Evolutionary conservation across 1,284 basidiomycete genomes (phyloP), one percentile per base, ranked within the genome.

Genomic region (Chiua sp.): DNA sequence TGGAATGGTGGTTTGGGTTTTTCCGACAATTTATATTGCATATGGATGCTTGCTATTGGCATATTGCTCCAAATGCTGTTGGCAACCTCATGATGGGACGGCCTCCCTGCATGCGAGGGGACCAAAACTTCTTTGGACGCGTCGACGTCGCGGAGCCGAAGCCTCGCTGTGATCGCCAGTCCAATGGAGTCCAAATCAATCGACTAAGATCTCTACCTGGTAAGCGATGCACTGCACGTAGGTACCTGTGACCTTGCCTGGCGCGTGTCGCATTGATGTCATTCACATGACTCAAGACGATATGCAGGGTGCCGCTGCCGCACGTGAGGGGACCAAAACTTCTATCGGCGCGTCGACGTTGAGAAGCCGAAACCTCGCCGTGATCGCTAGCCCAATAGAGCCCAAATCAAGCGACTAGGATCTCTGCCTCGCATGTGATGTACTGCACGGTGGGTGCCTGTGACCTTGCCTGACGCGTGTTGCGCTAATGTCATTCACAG

Each of bases 121-220:
- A n/a, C 35, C 26, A 46, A 23, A 47, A 23, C 12, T 39, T 59
- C 12, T 33, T 15, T 39, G 42, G 37, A 26, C 32, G 32, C 15
- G 28, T 20, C 61, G 59, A 59, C 48, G 42, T 68, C 58, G 53
- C 73, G 70, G 73, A 63, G 63, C 73, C 73, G 71, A 76, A 56
- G 58, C 30, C 53, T 44, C n/a, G 42, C 42, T 44, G 42, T 59
- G 66, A 74, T 71, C 59, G 59, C 55, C 72, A 56, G n/a, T n/a
- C n/a, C n/a, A n/a, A n/a, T n/a, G n/a, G n/a, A n/a, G n/a, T n/a
- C n/a, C n/a, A n/a, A n/a, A n/a, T n/a, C n/a, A n/a, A n/a, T n/a
- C n/a, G n/a, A n/a, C n/a, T n/a, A n/a, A n/a, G n/a, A n/a, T n/a
- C n/a, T n/a, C n/a, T n/a, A n/a, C n/a, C n/a, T n/a, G n/a, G n/a